Evolutionary conservation across 768 basidiomycete genomes (phyloP).

Genomic region (Mycena maculata): DNA sequence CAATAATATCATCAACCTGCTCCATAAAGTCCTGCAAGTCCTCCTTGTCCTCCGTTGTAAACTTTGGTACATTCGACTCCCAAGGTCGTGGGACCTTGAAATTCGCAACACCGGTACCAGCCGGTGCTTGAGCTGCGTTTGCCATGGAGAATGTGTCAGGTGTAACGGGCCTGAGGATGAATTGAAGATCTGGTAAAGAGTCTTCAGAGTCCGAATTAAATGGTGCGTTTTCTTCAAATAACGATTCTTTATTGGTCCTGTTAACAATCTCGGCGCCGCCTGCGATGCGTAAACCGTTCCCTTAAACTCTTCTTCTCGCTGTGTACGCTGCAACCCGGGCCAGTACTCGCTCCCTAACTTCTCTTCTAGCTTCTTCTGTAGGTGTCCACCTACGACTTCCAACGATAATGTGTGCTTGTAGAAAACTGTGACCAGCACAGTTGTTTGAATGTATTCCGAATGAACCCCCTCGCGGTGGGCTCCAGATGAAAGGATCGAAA

Average conservation of each 20-base stretch:
- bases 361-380: background rate
- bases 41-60: conserved; percentile 23
- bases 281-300: background rate
- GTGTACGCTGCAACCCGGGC: background rate
- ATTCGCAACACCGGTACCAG: conserved; percentile 8
- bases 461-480: conserved; percentile 34
- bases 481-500: conserved; percentile 22
- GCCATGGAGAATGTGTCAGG: background rate
- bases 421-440: conserved; percentile 17
- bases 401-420: conserved; percentile 2
- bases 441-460: conserved; percentile 17
- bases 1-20: conserved; percentile 21
- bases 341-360: conserved; percentile 1
- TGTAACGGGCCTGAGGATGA: conserved; percentile 11
- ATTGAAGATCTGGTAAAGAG: background rate
- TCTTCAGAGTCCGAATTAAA: conserved; percentile 5
- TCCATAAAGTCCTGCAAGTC: conserved; percentile 23
- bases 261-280: background rate
- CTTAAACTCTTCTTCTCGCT: background rate
- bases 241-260: background rate
- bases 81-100: conserved; percentile 26
- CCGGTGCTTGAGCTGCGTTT: conserved; percentile 1
- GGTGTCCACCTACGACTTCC: too few relatives aligned
- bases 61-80: conserved; percentile 26
- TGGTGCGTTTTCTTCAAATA: conserved; percentile 6